These are phyloP conservation scores for Salix koriyanagi DNA, from an alignment of 345 rosid genomes.

Conservation along the genomic window DNA sequence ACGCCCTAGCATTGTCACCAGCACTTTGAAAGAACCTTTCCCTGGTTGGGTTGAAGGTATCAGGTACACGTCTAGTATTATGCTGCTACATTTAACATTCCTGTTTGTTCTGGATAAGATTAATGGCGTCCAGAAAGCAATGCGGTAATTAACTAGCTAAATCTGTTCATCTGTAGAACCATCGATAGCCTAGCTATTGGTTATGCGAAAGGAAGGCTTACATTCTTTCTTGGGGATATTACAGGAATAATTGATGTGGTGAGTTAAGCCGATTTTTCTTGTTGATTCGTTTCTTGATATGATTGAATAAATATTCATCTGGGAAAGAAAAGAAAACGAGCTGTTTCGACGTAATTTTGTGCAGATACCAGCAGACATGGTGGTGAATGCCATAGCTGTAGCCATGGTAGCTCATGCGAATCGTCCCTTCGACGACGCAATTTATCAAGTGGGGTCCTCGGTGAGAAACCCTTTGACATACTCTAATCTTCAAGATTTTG, in stretches of 20 bases:
- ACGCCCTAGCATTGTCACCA: slow-evolving; percentile 21
- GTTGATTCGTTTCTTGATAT: not conserved
- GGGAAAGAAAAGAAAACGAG: not conserved
- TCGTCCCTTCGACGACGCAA: slow-evolving; percentile 6
- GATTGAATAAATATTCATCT: not conserved
- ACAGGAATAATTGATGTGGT: slow-evolving; percentile 43
- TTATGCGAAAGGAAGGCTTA: slow-evolving; percentile 48
- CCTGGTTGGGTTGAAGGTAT: slow-evolving; percentile 32
- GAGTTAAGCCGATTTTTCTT: slow-evolving; percentile 9
- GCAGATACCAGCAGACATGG: slow-evolving; percentile 46
- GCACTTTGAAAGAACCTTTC: slow-evolving; percentile 25
- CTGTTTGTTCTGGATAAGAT: not conserved
- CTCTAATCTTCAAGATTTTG: slow-evolving; percentile 37
- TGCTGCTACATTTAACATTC: no score
- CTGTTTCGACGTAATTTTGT: not conserved
- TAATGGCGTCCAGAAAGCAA: no score
- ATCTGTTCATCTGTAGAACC: slow-evolving; percentile 6
- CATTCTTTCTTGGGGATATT: slow-evolving; percentile 35
- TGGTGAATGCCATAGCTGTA: slow-evolving; percentile 40
- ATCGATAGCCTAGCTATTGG: slow-evolving; percentile 28
- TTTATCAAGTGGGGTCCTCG: slow-evolving; percentile 82
- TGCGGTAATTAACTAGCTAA: not conserved
- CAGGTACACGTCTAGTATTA: slow-evolving; percentile 6
- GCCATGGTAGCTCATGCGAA: slow-evolving; percentile 36
- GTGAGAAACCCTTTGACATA: slow-evolving; percentile 45